Conservation (phyloP, 345 rosid genomes). For the Nasturtium officinale region DNA sequence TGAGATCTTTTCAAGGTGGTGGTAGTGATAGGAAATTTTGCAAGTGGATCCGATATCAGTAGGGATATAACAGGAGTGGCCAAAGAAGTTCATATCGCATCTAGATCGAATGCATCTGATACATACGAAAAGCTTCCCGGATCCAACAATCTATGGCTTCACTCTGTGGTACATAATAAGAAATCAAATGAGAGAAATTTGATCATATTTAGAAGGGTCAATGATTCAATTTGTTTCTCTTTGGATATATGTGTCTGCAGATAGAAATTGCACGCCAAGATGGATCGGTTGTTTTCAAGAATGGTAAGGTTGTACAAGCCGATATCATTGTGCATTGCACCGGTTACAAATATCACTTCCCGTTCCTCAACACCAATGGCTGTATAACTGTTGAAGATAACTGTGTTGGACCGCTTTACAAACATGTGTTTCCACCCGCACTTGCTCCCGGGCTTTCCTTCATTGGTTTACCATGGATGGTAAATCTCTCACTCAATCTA, state of each 20-base stretch:
- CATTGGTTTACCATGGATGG: slow-evolving; percentile 88
- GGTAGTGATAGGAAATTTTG: slow-evolving; percentile 66
- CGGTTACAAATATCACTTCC: slow-evolving; percentile 85
- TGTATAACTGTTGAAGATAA: slow-evolving; percentile 71
- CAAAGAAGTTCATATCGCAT: slow-evolving; percentile 76
- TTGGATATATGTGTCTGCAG: slow-evolving; percentile 49
- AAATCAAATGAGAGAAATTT: background rate
- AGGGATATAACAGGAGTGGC: slow-evolving; percentile 68
- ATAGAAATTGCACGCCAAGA: slow-evolving; percentile 59
- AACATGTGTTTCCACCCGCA: slow-evolving; percentile 75
- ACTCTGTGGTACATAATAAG: slow-evolving; percentile 63
- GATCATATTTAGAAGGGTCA: background rate
- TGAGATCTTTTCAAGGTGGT: slow-evolving; percentile 52
- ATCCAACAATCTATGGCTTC: slow-evolving; percentile 66
- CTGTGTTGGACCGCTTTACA: slow-evolving; percentile 80
- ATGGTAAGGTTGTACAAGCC: slow-evolving; percentile 56
- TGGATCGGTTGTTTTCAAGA: slow-evolving; percentile 62
- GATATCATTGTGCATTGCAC: slow-evolving; percentile 80
- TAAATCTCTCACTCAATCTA: slow-evolving; percentile 20
- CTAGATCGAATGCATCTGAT: slow-evolving; percentile 57
- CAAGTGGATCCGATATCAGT: slow-evolving; percentile 73
- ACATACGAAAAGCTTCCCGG: slow-evolving; percentile 53
- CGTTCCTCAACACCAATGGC: slow-evolving; percentile 76
- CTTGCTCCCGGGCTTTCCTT: slow-evolving; percentile 80
- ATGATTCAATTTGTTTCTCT: background rate